Evolutionary conservation across 2,329 filamentous ascomycete genomes (phyloP).

Genomic region (Neofusicoccum laricinum): DNA sequence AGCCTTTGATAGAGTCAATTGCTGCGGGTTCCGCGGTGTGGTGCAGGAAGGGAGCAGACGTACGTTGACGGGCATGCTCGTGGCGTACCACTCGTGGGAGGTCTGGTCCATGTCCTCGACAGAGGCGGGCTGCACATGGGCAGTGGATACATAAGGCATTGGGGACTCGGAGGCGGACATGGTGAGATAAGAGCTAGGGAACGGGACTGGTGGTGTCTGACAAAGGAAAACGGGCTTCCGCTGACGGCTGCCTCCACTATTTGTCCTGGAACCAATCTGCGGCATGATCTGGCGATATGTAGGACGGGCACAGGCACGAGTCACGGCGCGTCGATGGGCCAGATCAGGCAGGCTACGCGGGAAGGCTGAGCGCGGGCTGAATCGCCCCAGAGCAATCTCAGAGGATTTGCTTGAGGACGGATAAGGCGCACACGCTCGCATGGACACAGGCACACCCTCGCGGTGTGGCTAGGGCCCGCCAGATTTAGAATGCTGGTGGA

Average conservation of each 20-base stretch:
- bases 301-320: conserved; percentile 2
- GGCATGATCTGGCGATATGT: conserved; percentile 2
- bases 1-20: conserved; percentile 18
- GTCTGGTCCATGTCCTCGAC: conserved; percentile 4
- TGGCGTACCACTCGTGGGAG: conserved; percentile 6
- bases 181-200: conserved; percentile 7
- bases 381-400: conserved; percentile 4
- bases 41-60: not conserved
- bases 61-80: conserved; percentile 14
- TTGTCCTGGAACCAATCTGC: conserved; percentile 5
- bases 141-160: conserved; percentile 8
- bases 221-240: not conserved
- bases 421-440: conserved; percentile 8
- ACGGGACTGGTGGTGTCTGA: not conserved
- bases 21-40: too few species aligned
- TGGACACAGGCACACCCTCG: not conserved
- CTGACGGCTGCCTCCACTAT: conserved; percentile 9
- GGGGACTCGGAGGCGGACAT: conserved; percentile 10
- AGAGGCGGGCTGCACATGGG: not conserved
- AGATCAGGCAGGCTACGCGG: conserved; percentile 8
- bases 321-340: not conserved
- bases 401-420: conserved; percentile 12
- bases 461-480: conserved; percentile 11
- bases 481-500: conserved; percentile 15
- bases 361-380: conserved; percentile 15